A percentile compares a stretch with the other conserved stretches of the same genome.
Evolutionary conservation across 345 rosid species (phyloP).

Genomic region (Eucalyptus virginea): DNA sequence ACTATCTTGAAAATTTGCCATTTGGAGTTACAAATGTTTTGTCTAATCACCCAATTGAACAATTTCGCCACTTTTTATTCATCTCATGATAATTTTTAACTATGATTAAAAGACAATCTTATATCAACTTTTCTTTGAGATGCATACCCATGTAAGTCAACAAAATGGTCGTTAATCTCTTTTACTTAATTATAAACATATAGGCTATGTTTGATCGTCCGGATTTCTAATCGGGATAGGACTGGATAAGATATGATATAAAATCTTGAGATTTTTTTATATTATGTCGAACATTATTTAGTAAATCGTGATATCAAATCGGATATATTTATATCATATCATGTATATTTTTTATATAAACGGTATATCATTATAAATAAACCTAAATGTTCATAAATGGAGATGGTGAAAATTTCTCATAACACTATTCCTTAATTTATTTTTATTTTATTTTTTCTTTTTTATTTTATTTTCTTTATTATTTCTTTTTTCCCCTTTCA

Average conservation of each 20-base stretch:
- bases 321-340: too few species aligned
- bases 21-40: not conserved
- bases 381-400: too few species aligned
- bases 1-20: too few species aligned
- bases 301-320: rapidly evolving
- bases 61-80: not conserved
- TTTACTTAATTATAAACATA: not conserved
- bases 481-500: too few species aligned
- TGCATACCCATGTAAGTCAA: not conserved
- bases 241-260: rapidly evolving
- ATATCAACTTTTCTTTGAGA: not conserved
- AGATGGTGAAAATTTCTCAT: too few species aligned
- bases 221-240: too few species aligned
- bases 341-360: too few species aligned
- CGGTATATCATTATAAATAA: rapidly evolving
- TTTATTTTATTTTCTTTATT: too few species aligned
- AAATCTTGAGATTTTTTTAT: too few species aligned
- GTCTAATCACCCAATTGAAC: not conserved
- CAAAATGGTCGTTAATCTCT: not conserved
- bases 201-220: too few species aligned
- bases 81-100: not conserved
- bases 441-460: too few species aligned
- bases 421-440: too few species aligned
- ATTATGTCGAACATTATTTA: rapidly evolving
- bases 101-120: not conserved